Evolutionary conservation across 1,139 yeast genomes (phyloP).

Genomic region (Pneumocystis murina): DNA sequence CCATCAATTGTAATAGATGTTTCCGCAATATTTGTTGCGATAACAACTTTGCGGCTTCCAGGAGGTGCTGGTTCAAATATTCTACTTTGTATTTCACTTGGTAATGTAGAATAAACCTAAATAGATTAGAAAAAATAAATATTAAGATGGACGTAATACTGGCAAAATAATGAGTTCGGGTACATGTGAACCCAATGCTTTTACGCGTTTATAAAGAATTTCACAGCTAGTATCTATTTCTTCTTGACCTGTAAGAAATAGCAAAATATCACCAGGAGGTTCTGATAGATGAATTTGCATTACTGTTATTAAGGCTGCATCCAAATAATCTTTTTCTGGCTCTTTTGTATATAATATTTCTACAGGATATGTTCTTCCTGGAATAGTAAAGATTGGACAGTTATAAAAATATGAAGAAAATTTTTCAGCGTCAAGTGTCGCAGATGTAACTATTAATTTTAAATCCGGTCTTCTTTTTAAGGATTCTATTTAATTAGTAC

Average conservation of each 20-base stretch:
- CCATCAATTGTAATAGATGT: conserved; percentile 94
- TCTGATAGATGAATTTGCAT: conserved; percentile 70
- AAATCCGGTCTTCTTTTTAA: conserved; percentile 54
- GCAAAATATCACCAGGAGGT: conserved; percentile 52
- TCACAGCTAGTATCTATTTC: conserved; percentile 87
- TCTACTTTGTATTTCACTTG: conserved; percentile 63
- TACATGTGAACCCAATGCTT: conserved; percentile 46
- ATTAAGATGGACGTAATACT: conserved; percentile 24
- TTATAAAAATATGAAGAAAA: conserved; percentile 63
- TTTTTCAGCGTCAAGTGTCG: conserved; percentile 73
- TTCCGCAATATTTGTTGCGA: conserved; percentile 94
- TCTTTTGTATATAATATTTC: conserved; percentile 60
- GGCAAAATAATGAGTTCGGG: conserved; percentile 64
- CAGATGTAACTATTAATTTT: conserved; percentile 75
- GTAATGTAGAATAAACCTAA: conserved; percentile 57
- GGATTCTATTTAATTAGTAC: conserved; percentile 31
- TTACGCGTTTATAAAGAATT: conserved; percentile 48
- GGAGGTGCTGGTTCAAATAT: conserved; percentile 83
- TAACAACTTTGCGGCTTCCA: conserved; percentile 65
- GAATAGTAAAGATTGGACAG: conserved; percentile 75
- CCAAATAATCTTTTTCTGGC: conserved; percentile 76
- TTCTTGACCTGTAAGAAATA: conserved; percentile 79
- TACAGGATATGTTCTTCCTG: conserved; percentile 85
- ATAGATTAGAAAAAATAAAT: background rate
- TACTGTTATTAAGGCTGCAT: conserved; percentile 66